These are phyloP conservation scores for Linum tenue DNA, from an alignment of 345 rosid species.

Conservation along the genomic window DNA sequence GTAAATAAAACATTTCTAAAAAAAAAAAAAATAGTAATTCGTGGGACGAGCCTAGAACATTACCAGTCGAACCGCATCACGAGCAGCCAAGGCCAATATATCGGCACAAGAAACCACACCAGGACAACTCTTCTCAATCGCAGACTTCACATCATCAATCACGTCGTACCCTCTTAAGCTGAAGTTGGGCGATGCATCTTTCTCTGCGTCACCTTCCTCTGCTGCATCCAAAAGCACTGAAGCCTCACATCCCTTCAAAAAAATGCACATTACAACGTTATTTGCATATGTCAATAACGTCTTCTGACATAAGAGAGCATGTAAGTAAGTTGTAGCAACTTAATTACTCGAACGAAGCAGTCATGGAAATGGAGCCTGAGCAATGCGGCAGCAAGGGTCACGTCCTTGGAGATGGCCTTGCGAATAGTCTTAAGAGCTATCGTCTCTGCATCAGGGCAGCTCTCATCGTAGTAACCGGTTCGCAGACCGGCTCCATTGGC, in stretches of 20 bases:
- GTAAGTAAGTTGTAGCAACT: neutral
- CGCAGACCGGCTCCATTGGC: slow-evolving; percentile 15
- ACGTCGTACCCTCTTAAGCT: slow-evolving; percentile 41
- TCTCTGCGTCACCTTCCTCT: slow-evolving; percentile 32
- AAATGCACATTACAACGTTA: neutral
- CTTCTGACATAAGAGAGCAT: neutral
- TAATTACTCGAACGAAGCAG: slow-evolving; percentile 41
- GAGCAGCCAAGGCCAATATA: slow-evolving; percentile 21
- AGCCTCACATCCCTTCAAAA: slow-evolving; percentile 48
- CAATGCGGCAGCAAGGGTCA: slow-evolving; percentile 37
- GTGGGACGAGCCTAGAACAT: neutral
- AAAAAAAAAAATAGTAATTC: neutral
- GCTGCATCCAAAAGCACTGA: slow-evolving; percentile 36
- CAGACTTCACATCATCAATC: slow-evolving; percentile 37
- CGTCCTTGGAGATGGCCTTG: slow-evolving; percentile 27
- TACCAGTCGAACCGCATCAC: slow-evolving; percentile 37
- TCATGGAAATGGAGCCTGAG: slow-evolving; percentile 17
- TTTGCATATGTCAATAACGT: no score
- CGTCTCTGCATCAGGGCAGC: slow-evolving; percentile 33
- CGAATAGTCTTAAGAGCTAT: slow-evolving; percentile 19
- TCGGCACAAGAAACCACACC: slow-evolving; percentile 32
- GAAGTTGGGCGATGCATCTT: slow-evolving; percentile 30
- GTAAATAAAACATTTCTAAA: no score
- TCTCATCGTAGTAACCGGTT: slow-evolving; percentile 26
- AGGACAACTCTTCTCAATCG: slow-evolving; percentile 25